Conservation (phyloP, 78 protist genomes). For the Cavenderia fasciculata region DNA sequence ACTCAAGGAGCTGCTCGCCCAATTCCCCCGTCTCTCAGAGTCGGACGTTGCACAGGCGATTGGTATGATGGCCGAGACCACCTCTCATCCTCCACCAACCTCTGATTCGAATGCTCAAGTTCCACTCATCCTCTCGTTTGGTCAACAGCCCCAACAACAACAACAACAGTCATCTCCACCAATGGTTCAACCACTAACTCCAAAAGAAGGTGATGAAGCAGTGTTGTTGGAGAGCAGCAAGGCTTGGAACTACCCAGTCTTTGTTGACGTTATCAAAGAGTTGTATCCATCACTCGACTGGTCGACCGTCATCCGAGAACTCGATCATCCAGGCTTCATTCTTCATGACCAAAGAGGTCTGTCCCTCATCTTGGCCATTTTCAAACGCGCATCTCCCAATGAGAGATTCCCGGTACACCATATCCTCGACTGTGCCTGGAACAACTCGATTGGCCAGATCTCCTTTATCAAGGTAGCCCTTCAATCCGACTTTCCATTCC, state of each 20-base stretch:
- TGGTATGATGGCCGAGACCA: constrained; percentile 51
- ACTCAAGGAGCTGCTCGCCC: constrained; percentile 56
- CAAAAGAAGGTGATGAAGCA: neutral
- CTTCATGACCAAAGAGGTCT: constrained; percentile 60
- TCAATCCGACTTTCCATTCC: constrained; percentile 64
- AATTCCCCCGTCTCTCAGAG: constrained; percentile 52
- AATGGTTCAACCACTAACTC: neutral
- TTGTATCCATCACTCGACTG: constrained; percentile 63
- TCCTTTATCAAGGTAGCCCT: constrained; percentile 62
- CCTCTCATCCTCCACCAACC: neutral
- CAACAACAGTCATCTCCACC: neutral
- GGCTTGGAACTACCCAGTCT: constrained; percentile 65
- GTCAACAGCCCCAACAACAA: too few relatives aligned
- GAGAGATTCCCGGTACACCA: constrained; percentile 74
- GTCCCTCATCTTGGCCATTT: constrained; percentile 56
- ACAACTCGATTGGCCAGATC: constrained; percentile 72
- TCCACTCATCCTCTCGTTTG: too few relatives aligned
- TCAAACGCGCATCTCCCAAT: constrained; percentile 31
- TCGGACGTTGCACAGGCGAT: constrained; percentile 47
- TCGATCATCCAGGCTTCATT: constrained; percentile 70
- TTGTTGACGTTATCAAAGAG: constrained; percentile 69
- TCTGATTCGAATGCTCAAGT: too few relatives aligned
- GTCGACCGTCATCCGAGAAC: constrained; percentile 54
- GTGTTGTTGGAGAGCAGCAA: neutral
- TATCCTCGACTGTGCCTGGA: constrained; percentile 77